Evolutionary conservation across 2,329 filamentous ascomycete species (phyloP).

Genomic region (Incumbomyces lentus): DNA sequence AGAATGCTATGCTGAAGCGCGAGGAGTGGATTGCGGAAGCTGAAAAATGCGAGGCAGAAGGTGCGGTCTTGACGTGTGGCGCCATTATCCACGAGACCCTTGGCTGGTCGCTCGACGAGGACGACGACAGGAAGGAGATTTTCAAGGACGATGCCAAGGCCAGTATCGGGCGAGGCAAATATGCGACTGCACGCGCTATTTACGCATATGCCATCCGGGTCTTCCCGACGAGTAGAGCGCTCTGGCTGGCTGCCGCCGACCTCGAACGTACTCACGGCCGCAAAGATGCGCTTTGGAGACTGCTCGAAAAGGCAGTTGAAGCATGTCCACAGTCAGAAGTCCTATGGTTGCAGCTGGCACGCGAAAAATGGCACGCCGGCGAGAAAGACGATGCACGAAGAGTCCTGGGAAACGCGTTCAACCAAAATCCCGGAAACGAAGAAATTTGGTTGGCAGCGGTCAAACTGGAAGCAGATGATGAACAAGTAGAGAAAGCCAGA

Average conservation of each 20-base stretch:
- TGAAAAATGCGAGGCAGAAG: slow-evolving; percentile 88
- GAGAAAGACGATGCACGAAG: slow-evolving; percentile 77
- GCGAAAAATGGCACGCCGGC: slow-evolving; percentile 85
- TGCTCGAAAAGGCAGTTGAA: slow-evolving; percentile 87
- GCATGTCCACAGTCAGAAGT: slow-evolving; percentile 85
- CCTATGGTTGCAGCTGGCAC: slow-evolving; percentile 90
- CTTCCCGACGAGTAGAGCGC: slow-evolving; percentile 75
- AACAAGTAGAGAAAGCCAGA: slow-evolving; percentile 69
- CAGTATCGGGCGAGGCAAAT: slow-evolving; percentile 70
- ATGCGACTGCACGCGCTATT: slow-evolving; percentile 85
- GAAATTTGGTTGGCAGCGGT: slow-evolving; percentile 96
- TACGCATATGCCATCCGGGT: slow-evolving; percentile 83
- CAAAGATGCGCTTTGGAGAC: slow-evolving; percentile 69
- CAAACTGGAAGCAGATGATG: slow-evolving; percentile 86
- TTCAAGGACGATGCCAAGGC: slow-evolving; percentile 89
- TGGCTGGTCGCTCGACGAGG: slow-evolving; percentile 85
- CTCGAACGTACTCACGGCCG: slow-evolving; percentile 82
- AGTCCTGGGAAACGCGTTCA: slow-evolving; percentile 81
- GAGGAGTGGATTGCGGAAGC: slow-evolving; percentile 96
- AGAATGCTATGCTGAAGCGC: slow-evolving; percentile 91
- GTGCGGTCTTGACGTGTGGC: slow-evolving; percentile 72
- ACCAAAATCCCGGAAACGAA: slow-evolving; percentile 92
- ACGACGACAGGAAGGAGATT: slow-evolving; percentile 89
- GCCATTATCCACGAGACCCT: slow-evolving; percentile 88
- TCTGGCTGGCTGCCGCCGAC: slow-evolving; percentile 86